These are phyloP conservation scores for Fusarium solani-melongenae DNA, from an alignment of 2,329 filamentous ascomycete genomes.

Conservation along the genomic window DNA sequence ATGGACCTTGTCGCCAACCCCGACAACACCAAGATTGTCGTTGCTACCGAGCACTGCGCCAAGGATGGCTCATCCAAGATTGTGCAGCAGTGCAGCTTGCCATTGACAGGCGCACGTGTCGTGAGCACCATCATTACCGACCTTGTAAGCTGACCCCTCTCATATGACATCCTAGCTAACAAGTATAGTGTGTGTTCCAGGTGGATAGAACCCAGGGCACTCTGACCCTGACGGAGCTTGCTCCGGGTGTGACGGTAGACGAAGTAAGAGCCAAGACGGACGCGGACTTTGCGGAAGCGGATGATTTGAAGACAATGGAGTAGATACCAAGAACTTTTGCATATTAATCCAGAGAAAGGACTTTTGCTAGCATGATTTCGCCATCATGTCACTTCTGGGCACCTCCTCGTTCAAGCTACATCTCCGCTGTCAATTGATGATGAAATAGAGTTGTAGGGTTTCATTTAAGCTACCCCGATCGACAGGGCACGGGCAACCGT, in stretches of 20 bases:
- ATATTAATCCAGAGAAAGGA: slow-evolving; percentile 1
- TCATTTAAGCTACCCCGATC: slow-evolving; percentile 31
- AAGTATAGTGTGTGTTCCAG: slow-evolving; percentile 72
- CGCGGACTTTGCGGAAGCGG: slow-evolving; percentile 72
- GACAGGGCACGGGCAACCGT: slow-evolving; percentile 11
- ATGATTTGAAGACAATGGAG: slow-evolving; percentile 63
- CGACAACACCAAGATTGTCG: slow-evolving; percentile 77
- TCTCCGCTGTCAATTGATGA: slow-evolving; percentile 34
- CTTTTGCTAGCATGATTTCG: slow-evolving; percentile 23
- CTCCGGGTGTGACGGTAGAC: slow-evolving; percentile 74
- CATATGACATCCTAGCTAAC: slow-evolving; percentile 8
- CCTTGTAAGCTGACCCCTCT: slow-evolving; percentile 62
- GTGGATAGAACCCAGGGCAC: slow-evolving; percentile 71
- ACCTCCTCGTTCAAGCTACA: neutral
- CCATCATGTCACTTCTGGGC: slow-evolving; percentile 1
- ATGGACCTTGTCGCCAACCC: slow-evolving; percentile 81
- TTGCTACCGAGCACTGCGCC: slow-evolving; percentile 76
- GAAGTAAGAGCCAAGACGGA: slow-evolving; percentile 77
- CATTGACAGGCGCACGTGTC: slow-evolving; percentile 73
- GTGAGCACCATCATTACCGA: slow-evolving; percentile 81
- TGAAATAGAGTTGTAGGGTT: slow-evolving; percentile 45
- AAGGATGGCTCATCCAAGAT: slow-evolving; percentile 77
- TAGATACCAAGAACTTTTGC: slow-evolving; percentile 35
- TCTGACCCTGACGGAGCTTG: slow-evolving; percentile 76
- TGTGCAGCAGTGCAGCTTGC: slow-evolving; percentile 71